These are phyloP conservation scores for Glycine tomentella DNA, from an alignment of 306 rosid genomes.

Conservation along the genomic window DNA sequence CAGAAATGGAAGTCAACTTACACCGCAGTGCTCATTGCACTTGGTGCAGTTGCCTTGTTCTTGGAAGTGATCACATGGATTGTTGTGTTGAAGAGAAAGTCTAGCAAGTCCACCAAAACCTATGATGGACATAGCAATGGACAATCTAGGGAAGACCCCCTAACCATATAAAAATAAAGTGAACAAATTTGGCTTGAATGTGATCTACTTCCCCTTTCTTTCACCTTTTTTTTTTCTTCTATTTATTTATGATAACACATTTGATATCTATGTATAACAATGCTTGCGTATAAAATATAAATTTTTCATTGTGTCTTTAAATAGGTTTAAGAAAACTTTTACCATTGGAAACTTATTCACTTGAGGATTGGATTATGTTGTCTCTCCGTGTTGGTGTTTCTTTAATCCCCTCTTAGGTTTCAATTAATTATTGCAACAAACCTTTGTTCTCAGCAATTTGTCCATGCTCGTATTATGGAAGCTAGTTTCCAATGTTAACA, in stretches of 20 bases:
- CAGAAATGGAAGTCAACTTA: slow-evolving; percentile 71
- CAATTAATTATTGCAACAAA: slow-evolving; percentile 1
- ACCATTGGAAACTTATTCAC: slow-evolving; percentile 6
- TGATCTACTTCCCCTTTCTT: not conserved
- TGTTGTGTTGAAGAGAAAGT: slow-evolving; percentile 67
- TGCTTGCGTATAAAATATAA: slow-evolving; percentile 38
- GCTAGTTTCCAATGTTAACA: not conserved
- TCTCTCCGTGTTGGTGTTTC: not conserved
- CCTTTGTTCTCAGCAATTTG: not conserved
- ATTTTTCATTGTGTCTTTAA: slow-evolving; percentile 9
- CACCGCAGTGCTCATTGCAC: slow-evolving; percentile 43
- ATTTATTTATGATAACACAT: not conserved
- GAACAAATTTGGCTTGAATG: not conserved
- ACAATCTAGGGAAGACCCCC: slow-evolving; percentile 48
- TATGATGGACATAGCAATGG: too few relatives aligned
- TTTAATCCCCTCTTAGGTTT: not conserved
- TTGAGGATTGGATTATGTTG: not conserved
- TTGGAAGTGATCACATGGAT: slow-evolving; percentile 84
- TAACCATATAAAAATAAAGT: not conserved
- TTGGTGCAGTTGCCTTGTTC: slow-evolving; percentile 65
- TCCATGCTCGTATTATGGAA: not conserved
- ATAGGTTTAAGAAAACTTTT: slow-evolving; percentile 12
- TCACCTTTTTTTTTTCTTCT: not conserved
- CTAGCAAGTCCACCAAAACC: slow-evolving; percentile 59
- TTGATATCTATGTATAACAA: slow-evolving; percentile 38